phyloP scores from a whole-genome alignment of 148 eudicot species.

The Chenopodium berlandieri region DNA sequence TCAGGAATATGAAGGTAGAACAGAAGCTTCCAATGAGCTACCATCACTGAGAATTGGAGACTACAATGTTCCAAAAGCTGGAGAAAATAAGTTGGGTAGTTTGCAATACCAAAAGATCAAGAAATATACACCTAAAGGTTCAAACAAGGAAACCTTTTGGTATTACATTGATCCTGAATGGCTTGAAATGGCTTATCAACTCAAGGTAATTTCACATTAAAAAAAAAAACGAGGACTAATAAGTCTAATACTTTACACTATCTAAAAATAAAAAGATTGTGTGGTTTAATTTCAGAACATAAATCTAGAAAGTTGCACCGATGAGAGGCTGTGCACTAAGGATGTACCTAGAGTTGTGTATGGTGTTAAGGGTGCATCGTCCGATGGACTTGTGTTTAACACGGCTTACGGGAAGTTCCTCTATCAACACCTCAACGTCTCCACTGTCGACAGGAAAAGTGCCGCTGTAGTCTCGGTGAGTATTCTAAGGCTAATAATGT shows the following conservation, averaged over 20 bases:
- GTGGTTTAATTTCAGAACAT: neutral
- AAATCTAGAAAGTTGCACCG: neutral
- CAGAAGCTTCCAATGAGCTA: neutral
- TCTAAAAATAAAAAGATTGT: too few species aligned
- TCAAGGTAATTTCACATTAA: neutral
- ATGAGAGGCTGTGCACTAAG: neutral
- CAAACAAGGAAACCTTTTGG: slow-evolving; percentile 5
- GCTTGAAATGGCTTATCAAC: neutral
- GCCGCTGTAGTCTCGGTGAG: slow-evolving; percentile 10
- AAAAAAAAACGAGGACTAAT: too few species aligned
- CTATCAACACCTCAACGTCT: neutral
- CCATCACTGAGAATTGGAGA: slow-evolving; percentile 12
- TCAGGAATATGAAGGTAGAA: neutral
- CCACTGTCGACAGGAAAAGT: slow-evolving; percentile 3
- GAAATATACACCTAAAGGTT: neutral
- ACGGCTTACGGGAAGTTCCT: slow-evolving; percentile 9
- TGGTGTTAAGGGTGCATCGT: slow-evolving; percentile 8
- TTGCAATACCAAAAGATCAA: neutral
- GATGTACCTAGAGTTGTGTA: neutral
- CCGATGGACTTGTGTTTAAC: neutral
- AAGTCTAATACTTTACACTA: too few species aligned
- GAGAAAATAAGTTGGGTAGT: slow-evolving; percentile 13
- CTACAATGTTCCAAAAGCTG: slow-evolving; percentile 14
- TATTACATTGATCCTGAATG: slow-evolving; percentile 1
- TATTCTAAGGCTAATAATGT: neutral